phyloP scores from a whole-genome alignment of 2,329 filamentous ascomycete species.

The Acrocalymma vagum region DNA sequence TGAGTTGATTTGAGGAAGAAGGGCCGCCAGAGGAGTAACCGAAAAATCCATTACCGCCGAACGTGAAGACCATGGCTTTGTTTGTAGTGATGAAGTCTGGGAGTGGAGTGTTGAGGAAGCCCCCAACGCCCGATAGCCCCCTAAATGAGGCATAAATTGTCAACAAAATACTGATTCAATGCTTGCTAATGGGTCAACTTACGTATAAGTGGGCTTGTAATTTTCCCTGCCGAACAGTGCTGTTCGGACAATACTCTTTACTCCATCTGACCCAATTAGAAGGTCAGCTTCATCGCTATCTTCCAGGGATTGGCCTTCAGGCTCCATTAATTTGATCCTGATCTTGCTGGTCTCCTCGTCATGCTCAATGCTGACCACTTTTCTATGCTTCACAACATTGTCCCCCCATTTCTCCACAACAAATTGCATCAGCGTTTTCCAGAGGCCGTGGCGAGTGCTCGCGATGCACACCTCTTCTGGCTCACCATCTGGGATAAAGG shows the following conservation, averaged over 20 bases:
- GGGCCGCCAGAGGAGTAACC: constrained; percentile 53
- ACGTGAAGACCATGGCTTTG: constrained; percentile 53
- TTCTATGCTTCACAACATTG: constrained; percentile 19
- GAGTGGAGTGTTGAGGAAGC: constrained; percentile 50
- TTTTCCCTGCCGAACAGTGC: constrained; percentile 25
- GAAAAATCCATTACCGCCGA: constrained; percentile 61
- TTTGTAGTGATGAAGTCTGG: constrained; percentile 32
- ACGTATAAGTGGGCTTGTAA: constrained; percentile 26
- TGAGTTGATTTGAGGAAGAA: constrained; percentile 36
- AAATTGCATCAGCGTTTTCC: constrained; percentile 24
- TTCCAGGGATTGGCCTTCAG: too few species aligned
- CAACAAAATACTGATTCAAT: not conserved
- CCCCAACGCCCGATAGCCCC: constrained; percentile 52
- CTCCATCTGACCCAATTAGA: constrained; percentile 40
- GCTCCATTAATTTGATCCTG: too few species aligned
- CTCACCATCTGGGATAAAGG: constrained; percentile 7
- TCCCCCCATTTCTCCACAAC: constrained; percentile 16
- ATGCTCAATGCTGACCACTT: constrained; percentile 15
- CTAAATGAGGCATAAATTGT: constrained; percentile 9
- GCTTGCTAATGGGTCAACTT: constrained; percentile 8
- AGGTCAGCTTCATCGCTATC: constrained; percentile 39
- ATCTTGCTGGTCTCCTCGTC: constrained; percentile 11
- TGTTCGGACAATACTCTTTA: constrained; percentile 30
- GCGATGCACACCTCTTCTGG: constrained; percentile 23
- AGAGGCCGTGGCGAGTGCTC: constrained; percentile 32